Base-by-base conservation (phyloP, 148 eudicot species). In the Camellia lanceoleosa region DNA sequence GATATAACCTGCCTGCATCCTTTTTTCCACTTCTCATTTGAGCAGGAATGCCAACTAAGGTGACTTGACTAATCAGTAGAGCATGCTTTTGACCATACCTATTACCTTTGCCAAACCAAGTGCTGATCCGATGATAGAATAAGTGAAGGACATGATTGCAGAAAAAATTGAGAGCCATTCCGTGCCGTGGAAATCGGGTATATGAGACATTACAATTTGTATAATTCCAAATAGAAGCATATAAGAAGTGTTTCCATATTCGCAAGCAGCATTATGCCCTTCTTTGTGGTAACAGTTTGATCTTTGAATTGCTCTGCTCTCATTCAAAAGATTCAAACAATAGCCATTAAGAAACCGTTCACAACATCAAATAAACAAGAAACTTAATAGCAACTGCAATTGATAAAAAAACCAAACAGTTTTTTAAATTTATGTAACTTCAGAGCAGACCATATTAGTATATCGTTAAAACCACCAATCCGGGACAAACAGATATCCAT, bases 181-280 rank as follows among this genome's bases (percentile, higher is more conserved):
- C 89, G 88, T 92, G 87, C 84, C 82, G 79, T 90, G 93, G 75
- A 90, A 87, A 74, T 90, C 83, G 0, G 95, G 95, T 85, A 90
- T 90, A 56, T 88, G 93, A 65, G 92, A 92, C 76, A 86, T 14
- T 23, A 90, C 11, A 12, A 87, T 78, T 78, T 92, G 92, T 54
- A 85, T 68, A 10, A 79, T 77, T 71, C 95, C 95, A 81, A 92
- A 92, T 55, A 85, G n/a, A 14, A 92, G 71, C 88, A 90, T 89
- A 70, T 86, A 90, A 14, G 55, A 18, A 18, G 71, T 68, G 54
- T 75, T 77, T 41, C 84, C 89, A 67, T 81, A 87, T 0, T 84
- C 80, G 49, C 95, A 92, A 0, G 87, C 55, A 23, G 90, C 90
- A 20, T 86, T 70, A 20, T 81, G 90, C 58, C 95, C 95, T 77